Base-by-base conservation (phyloP, 768 basidiomycete species). In the Russula vinacea region DNA sequence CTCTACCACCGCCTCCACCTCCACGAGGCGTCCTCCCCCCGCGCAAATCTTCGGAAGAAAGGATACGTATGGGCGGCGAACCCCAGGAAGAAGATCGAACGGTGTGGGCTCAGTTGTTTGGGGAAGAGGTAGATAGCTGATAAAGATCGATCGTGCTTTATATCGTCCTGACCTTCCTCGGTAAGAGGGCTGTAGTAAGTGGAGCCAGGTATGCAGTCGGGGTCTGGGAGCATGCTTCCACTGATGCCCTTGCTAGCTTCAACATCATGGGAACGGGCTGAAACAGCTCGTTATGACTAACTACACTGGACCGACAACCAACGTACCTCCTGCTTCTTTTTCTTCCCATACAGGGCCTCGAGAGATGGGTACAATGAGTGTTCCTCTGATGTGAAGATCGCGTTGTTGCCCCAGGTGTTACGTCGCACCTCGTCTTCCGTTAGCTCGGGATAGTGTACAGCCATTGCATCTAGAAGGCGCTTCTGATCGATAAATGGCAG, bases 401-500 rank as follows among this genome's bases (percentile, higher is more conserved):
- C 82, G 70, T 92, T 83, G 68, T 87, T 84, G 2, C 97, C 95
- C 85, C 88, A 89, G 49, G 78, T 80, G 74, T 99, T 99, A 60
- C 97, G 82, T 55, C 79, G 78, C n/a, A 81, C 76, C 76, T 99
- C 95, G 11, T 90, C 92, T 62, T 92, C 89, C 0, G 83, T 83
- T 51, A 99, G 80, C 53, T 84, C 68, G 56, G 79, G 76, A 73
- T 89, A 89, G 66, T 78, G 80, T 14, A 79, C 73, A 9, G 79
- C 83, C 89, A 99, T 93, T 4, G 94, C 92, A 39, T 84, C 87
- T 59, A 98, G 77, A 29, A 99, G 77, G 39, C 94, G 84, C 60
- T 81, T 82, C 73, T 87, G 81, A 72, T 98, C 92, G 67, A 99
- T 98, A 79, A 98, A 99, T 0, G 97, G 95, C 24, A 99, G 79